phyloP scores from a whole-genome alignment of 2,329 filamentous ascomycete species.

The Trichoderma koningii region DNA sequence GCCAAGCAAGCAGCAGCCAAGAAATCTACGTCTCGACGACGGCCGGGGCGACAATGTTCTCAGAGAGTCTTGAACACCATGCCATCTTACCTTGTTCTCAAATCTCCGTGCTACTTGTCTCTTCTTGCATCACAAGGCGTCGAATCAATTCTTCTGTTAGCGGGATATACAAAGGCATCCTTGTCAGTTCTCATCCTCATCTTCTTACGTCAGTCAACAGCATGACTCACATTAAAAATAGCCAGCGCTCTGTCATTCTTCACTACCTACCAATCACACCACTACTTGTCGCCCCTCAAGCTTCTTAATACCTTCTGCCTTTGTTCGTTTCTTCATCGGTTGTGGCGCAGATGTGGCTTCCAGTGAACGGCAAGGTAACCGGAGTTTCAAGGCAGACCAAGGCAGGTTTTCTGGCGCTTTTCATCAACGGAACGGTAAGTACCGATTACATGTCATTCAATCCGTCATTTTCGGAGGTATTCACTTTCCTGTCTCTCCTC shows the following conservation, averaged over 20 bases:
- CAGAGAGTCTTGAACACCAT: constrained; percentile 2
- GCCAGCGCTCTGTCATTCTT: constrained; percentile 5
- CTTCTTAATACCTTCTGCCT: background rate
- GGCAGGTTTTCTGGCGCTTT: background rate
- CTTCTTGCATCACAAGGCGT: constrained; percentile 4
- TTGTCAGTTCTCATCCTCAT: background rate
- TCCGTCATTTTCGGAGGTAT: background rate
- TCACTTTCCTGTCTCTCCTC: background rate
- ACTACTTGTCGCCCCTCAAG: no score
- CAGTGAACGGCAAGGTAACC: background rate
- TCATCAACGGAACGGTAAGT: constrained; percentile 12
- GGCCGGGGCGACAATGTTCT: constrained; percentile 7
- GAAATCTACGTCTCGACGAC: constrained; percentile 22
- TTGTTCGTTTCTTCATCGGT: background rate
- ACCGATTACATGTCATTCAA: background rate
- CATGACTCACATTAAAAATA: background rate
- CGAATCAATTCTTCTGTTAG: constrained; percentile 1
- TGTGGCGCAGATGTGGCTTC: constrained; percentile 7
- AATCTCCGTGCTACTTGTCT: background rate
- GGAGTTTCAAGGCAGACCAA: background rate
- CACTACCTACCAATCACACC: no score
- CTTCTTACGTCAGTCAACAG: constrained; percentile 1
- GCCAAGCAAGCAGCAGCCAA: constrained; percentile 31
- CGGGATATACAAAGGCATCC: constrained; percentile 11
- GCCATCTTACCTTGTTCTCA: background rate